Evolutionary conservation across 2,329 filamentous ascomycete species (phyloP).

Genomic region (Phaeophleospora eucalypticola): DNA sequence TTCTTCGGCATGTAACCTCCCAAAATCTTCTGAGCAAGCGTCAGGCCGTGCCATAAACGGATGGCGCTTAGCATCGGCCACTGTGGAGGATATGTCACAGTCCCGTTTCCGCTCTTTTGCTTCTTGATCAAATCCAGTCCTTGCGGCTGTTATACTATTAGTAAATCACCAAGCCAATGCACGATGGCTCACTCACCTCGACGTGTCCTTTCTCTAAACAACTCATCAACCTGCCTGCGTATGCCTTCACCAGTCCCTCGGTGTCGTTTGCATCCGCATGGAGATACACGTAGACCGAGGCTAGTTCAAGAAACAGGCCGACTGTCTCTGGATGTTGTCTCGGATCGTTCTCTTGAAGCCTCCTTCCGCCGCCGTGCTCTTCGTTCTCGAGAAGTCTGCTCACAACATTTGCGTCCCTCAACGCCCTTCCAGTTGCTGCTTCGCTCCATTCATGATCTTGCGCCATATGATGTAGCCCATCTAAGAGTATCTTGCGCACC

Average conservation of each 20-base stretch:
- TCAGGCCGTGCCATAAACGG: slow-evolving; percentile 43
- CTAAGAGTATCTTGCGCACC: slow-evolving; percentile 35
- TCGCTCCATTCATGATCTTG: slow-evolving; percentile 34
- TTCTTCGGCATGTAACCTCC: slow-evolving; percentile 33
- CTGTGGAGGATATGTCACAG: slow-evolving; percentile 6
- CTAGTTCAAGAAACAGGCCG: slow-evolving; percentile 42
- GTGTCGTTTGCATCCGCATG: slow-evolving; percentile 32
- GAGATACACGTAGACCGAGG: slow-evolving; percentile 38
- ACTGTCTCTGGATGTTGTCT: slow-evolving; percentile 36
- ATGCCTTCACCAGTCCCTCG: slow-evolving; percentile 38
- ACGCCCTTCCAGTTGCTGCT: slow-evolving; percentile 36
- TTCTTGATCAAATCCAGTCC: background rate
- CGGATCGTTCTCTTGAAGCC: slow-evolving; percentile 26
- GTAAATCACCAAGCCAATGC: background rate
- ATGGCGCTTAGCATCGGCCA: slow-evolving; percentile 31
- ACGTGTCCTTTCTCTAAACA: slow-evolving; percentile 19
- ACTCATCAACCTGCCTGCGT: slow-evolving; percentile 37
- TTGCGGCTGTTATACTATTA: slow-evolving; percentile 1
- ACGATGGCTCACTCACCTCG: slow-evolving; percentile 9
- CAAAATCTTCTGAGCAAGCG: slow-evolving; percentile 39
- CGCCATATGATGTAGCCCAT: slow-evolving; percentile 34
- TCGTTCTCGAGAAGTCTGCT: slow-evolving; percentile 39
- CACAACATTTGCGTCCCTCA: slow-evolving; percentile 37
- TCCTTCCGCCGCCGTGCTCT: slow-evolving; percentile 34
- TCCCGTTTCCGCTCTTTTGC: background rate